These are phyloP conservation scores for Aspergillus fischeri DNA, from an alignment of 2,329 filamentous ascomycete species.

Conservation along the genomic window DNA sequence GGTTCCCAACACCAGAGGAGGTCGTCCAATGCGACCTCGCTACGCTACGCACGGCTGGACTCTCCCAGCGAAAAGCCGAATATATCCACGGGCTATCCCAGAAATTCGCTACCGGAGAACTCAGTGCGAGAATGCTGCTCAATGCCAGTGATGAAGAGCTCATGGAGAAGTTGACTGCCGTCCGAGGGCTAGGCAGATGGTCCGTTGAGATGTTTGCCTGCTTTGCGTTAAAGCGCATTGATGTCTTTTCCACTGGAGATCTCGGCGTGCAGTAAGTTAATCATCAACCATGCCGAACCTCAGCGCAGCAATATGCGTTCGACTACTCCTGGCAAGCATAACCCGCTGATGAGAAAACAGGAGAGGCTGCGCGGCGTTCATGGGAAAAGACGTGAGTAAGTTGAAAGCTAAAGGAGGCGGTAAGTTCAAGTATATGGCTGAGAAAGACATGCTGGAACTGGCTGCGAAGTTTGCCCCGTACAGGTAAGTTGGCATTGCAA, in stretches of 20 bases:
- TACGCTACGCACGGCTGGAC: slow-evolving; percentile 73
- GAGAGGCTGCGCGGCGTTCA: slow-evolving; percentile 83
- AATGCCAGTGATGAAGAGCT: slow-evolving; percentile 82
- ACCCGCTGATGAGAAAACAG: slow-evolving; percentile 28
- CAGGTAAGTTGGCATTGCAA: slow-evolving; percentile 45
- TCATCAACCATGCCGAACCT: neutral
- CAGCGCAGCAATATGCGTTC: neutral
- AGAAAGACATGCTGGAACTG: slow-evolving; percentile 83
- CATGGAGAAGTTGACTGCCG: slow-evolving; percentile 73
- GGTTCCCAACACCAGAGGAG: slow-evolving; percentile 72
- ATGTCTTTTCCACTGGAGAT: slow-evolving; percentile 90
- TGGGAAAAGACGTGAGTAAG: slow-evolving; percentile 77
- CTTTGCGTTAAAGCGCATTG: slow-evolving; percentile 89
- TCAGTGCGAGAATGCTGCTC: slow-evolving; percentile 71
- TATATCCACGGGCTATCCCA: slow-evolving; percentile 83
- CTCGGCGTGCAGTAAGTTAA: slow-evolving; percentile 73
- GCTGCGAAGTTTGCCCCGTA: slow-evolving; percentile 80
- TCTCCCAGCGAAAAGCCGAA: slow-evolving; percentile 93
- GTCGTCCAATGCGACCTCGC: slow-evolving; percentile 63
- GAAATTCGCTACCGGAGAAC: slow-evolving; percentile 71
- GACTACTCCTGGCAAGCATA: neutral
- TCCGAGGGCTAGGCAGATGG: slow-evolving; percentile 84
- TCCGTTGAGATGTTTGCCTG: slow-evolving; percentile 97
- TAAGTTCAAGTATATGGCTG: slow-evolving; percentile 98
- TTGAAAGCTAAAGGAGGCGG: slow-evolving; percentile 73